phyloP scores from a whole-genome alignment of 2,329 filamentous ascomycete genomes.

The Colletotrichum eremochloae region DNA sequence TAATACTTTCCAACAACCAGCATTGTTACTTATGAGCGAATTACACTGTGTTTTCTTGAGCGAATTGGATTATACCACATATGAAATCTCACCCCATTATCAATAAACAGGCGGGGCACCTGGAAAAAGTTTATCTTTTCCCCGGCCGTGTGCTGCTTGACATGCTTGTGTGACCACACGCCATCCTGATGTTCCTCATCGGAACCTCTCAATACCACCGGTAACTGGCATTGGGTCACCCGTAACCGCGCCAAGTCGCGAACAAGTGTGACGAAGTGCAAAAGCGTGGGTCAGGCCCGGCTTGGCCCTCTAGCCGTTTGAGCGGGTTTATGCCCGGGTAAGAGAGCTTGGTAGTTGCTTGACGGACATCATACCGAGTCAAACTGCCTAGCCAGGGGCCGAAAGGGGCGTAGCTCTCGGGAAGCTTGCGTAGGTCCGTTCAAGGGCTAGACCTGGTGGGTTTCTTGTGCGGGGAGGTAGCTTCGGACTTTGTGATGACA shows the following conservation, averaged over 20 bases:
- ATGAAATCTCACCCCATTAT: too few relatives aligned
- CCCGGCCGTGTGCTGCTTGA: not conserved
- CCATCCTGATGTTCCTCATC: not conserved
- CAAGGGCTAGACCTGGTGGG: constrained; percentile 5
- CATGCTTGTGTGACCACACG: not conserved
- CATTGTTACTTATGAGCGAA: not conserved
- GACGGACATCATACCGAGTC: constrained; percentile 24
- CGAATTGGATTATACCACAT: not conserved
- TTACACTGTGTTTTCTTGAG: not conserved
- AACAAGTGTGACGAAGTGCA: not conserved
- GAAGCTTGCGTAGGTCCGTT: constrained; percentile 9
- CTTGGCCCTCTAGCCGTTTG: not conserved
- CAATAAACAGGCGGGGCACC: too few relatives aligned
- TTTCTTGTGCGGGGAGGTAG: not conserved
- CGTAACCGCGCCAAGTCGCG: not conserved
- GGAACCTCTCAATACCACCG: not conserved
- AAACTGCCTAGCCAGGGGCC: not conserved
- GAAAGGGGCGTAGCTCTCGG: not conserved
- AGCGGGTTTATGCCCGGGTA: constrained; percentile 18
- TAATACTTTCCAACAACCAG: not conserved
- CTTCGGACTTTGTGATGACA: not conserved
- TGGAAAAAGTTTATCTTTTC: too few relatives aligned
- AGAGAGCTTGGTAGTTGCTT: constrained; percentile 11
- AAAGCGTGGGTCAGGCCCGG: not conserved
- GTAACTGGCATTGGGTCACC: too few relatives aligned